These are phyloP conservation scores for Takashimella tepidaria DNA, from an alignment of 1,284 basidiomycete genomes.

Conservation along the genomic window DNA sequence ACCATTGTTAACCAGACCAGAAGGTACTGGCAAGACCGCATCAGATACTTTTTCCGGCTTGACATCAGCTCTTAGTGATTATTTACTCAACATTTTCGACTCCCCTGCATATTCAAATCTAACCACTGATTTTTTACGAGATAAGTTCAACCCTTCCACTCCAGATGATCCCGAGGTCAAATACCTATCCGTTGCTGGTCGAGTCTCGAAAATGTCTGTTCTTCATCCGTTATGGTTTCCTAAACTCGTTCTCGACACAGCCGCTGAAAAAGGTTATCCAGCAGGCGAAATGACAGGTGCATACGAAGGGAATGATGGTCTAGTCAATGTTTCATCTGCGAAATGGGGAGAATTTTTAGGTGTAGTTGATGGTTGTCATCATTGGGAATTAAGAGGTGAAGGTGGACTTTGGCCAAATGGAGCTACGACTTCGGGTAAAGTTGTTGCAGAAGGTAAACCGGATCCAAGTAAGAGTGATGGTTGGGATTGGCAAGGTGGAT, in stretches of 20 bases:
- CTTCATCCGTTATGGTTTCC: conserved; percentile 97
- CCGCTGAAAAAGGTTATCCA: conserved; percentile 53
- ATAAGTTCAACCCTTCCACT: conserved; percentile 85
- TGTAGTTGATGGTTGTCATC: conserved; percentile 82
- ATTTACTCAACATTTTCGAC: conserved; percentile 87
- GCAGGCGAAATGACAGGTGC: conserved; percentile 54
- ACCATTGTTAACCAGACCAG: conserved; percentile 48
- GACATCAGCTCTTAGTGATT: conserved; percentile 59
- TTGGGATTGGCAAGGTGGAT: conserved; percentile 18
- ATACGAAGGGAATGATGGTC: conserved; percentile 88
- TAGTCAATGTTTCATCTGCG: conserved; percentile 84
- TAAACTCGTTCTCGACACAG: conserved; percentile 80
- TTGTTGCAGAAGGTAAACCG: conserved; percentile 22
- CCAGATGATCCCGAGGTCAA: conserved; percentile 78
- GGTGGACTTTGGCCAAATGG: conserved; percentile 49
- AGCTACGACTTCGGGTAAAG: conserved; percentile 18
- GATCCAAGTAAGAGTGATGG: conserved; percentile 18
- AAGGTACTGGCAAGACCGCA: conserved; percentile 8
- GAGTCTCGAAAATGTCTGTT: conserved; percentile 62
- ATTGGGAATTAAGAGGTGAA: conserved; percentile 91
- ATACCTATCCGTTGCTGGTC: conserved; percentile 86
- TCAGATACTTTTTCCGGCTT: conserved; percentile 26
- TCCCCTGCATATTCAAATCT: conserved; percentile 96
- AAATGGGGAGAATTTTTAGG: conserved; percentile 93
- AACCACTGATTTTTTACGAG: conserved; percentile 76